Base-by-base conservation (phyloP, 805 yeast genomes). In the Kuraishia capsulata region DNA sequence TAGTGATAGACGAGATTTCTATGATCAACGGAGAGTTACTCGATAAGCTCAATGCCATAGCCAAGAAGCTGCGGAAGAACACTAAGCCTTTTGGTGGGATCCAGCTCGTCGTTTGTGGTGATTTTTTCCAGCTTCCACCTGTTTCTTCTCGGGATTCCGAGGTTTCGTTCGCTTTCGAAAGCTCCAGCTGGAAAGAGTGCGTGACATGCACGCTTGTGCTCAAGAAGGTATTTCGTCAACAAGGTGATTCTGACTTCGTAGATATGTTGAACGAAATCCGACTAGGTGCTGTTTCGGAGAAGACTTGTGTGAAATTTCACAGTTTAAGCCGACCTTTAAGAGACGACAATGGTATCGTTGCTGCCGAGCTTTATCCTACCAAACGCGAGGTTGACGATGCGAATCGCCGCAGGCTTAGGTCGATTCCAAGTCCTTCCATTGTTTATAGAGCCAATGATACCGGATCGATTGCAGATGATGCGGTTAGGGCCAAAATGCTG, bases 121-220 rank as follows among this genome's bases (percentile, higher is more conserved):
- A 92, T 60, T 89, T 90, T 54, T 89, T 82, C 58, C 98, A 92
- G 61, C 66, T 92, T 33, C 98, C 98, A 1, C 98, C 98, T 0
- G 94, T 92, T 5, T 66, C 66, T 18, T 38, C 42, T 33, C 65
- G 62, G 31, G 59, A 54, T 17, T 57, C 57, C 0, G 52, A 44
- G 30, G 54, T 67, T 1, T 54, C 58, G 19, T 92, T 81, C 53
- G 81, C 95, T 42, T 92, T 92, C 51, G 83, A 88, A 50, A 69
- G 87, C 8, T 54, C 62, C 3, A 60, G 76, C 20, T 92, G 98
- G 98, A 59, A 58, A 14, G 58, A 57, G 21, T 72, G 76, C 5
- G 68, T 92, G 33, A 60, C 71, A 8, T 70, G 73, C 41, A 87
- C 92, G 0, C 72, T 88, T 23, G 62, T 85, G 32, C 64, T 92